Base-by-base conservation (phyloP, 148 eudicot genomes). In the Chenopodium formosanum region DNA sequence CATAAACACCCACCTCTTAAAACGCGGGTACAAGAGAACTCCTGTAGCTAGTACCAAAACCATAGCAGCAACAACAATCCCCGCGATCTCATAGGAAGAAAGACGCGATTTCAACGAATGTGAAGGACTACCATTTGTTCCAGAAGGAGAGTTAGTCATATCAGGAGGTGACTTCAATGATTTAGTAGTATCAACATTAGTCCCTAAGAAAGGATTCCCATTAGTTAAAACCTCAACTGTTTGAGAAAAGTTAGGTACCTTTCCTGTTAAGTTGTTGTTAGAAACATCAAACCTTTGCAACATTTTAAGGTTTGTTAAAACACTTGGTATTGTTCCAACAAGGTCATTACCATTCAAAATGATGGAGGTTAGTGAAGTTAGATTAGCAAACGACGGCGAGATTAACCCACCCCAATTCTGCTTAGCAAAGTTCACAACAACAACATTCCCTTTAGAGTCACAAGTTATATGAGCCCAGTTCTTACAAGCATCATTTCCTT, bases 401-500 rank as follows among this genome's bases (percentile, higher is more conserved):
- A 88, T 88, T 0, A 77, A 60, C 6, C 90, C 90, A n/a, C 11
- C 70, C 83, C 81, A 82, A 17, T 84, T 85, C 46, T 76, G 67
- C 69, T 78, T 84, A 14, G 84, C 88, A 37, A 88, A 78, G 50
- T 88, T 88, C 4, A 88, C 40, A 22, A 82, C 85, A 14, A 52
- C 78, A 14, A 88, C 85, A 32, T 76, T 77, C 1, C 82, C 77
- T 47, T 19, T 40, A 17, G 81, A 25, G 25, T 86, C 85, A 84
- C 90, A 88, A 63, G 85, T 86, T 5, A 88, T 80, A 82, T 86
- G 81, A 74, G 34, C 80, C 90, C 90, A 88, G 25, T 73, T 81
- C 3, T 79, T 53, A 29, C 90, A 88, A 62, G 88, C 82, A 79
- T 88, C 56, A 64, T 84, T 88, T 8, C 88, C 88, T 11, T 72